These are phyloP conservation scores for Stentor coeruleus DNA, from an alignment of 73 alveolate genomes.

Conservation along the genomic window DNA sequence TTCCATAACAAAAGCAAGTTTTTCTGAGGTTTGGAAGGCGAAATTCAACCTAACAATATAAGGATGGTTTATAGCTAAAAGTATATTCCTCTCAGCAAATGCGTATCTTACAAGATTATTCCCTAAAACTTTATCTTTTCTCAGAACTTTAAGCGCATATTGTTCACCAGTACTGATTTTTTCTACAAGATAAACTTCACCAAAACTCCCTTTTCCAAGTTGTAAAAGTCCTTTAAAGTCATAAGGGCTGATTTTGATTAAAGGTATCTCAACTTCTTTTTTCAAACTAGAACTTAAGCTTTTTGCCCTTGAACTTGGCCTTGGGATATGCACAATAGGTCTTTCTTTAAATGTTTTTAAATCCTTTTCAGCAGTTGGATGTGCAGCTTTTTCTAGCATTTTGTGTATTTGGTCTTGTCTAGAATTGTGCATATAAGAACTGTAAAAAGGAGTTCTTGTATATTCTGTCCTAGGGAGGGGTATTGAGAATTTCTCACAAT, in stretches of 20 bases:
- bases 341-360: not conserved
- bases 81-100: conserved; percentile 78
- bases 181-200: conserved; percentile 83
- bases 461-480: not conserved
- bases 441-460: not conserved
- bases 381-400: not conserved
- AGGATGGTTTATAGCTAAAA: conserved; percentile 78
- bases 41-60: conserved; percentile 82
- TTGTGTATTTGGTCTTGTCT: not conserved
- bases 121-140: conserved; percentile 37
- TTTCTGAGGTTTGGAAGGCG: conserved; percentile 71
- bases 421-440: not conserved
- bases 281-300: not conserved
- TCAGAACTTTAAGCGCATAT: conserved; percentile 84
- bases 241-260: conserved; percentile 23
- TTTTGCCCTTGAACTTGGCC: not conserved
- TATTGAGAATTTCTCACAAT: not conserved
- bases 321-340: not conserved
- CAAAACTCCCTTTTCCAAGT: conserved; percentile 94
- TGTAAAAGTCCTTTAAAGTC: conserved; percentile 49
- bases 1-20: conserved; percentile 59
- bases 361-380: not conserved
- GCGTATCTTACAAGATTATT: conserved; percentile 85
- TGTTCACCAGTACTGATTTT: conserved; percentile 52
- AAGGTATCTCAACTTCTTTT: not conserved